Base-by-base conservation (phyloP, 78 protist species). In the Mastigamoeba balamuthi region DNA sequence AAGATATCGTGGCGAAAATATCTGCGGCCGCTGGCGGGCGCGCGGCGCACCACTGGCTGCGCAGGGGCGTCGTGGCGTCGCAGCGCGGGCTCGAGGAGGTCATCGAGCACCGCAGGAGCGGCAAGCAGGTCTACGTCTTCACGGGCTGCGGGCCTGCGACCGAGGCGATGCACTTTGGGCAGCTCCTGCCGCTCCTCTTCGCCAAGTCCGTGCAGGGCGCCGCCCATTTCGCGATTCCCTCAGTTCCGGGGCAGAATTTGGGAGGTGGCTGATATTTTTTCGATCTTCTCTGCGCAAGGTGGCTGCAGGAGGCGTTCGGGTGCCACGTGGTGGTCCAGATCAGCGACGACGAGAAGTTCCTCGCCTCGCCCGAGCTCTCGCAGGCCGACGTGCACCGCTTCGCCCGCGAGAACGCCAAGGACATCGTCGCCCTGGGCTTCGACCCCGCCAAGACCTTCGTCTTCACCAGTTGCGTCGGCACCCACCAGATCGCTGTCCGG, bases 131-230 rank as follows among this genome's bases (percentile, higher is more conserved):
- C 75, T 98, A 91, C 84, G 82, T 98, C 38, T 98, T 96, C 90
- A 98, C 99, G 4, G 99, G 99, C 7, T 87, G 99, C n/a, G 99
- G 99, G 8, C 99, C 99, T 4, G 74, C 91, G 6, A 73, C 91
- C n/a, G 97, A 88, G 9, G 6, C 93, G 39, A 80, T 98, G 83
- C 99, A 97, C 72, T 44, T 98, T 74, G 99, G 99, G 17, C 99
- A 98, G 44, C 53, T 97, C 25, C 65, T 98, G 23, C 99, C 98
- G 25, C 94, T 98, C 78, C 23, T 88, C 66, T 91, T 98, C 85
- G 92, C 98, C 2, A 94, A 97, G 89, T n/a, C n/a, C n/a, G n/a
- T n/a, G n/a, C n/a, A n/a, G n/a, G n/a, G n/a, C n/a, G n/a, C n/a
- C n/a, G n/a, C n/a, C n/a, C n/a, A n/a, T n/a, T n/a, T n/a, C n/a